Conservation (phyloP, 192 early-diverging fungal species). For the Coemansia sp. region DNA sequence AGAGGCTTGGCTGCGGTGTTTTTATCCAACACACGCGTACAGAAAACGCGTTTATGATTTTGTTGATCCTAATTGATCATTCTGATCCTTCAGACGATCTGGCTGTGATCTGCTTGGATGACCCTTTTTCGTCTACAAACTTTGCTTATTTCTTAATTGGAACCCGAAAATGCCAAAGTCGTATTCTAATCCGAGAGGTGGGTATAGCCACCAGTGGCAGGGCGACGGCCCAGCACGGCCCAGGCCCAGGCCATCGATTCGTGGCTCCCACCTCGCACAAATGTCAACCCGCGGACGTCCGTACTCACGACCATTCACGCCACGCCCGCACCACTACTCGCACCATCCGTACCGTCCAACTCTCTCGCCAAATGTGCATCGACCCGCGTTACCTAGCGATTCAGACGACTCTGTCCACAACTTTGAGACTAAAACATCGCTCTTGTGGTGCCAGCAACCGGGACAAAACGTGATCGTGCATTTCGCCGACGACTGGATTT, state of each 20-base stretch:
- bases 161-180: not conserved
- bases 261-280: not conserved
- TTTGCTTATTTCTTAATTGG: not conserved
- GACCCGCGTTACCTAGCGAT: not conserved
- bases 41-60: not conserved
- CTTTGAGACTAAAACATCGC: not conserved
- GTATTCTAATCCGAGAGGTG: not conserved
- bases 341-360: not conserved
- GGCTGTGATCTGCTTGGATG: no score
- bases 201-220: not conserved
- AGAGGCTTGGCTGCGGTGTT: no score
- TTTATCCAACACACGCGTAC: no score
- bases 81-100: not conserved
- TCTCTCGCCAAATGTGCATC: not conserved
- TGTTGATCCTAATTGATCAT: not conserved
- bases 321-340: not conserved
- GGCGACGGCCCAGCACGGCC: not conserved
- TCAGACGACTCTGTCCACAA: not conserved
- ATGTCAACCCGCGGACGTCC: not conserved
- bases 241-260: not conserved
- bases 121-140: not conserved
- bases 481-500: constrained; percentile 15
- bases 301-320: not conserved
- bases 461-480: constrained; percentile 9
- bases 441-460: constrained; percentile 18